phyloP scores from a whole-genome alignment of 2,329 filamentous ascomycete species.

The Phymatotrichopsis omnivora region DNA sequence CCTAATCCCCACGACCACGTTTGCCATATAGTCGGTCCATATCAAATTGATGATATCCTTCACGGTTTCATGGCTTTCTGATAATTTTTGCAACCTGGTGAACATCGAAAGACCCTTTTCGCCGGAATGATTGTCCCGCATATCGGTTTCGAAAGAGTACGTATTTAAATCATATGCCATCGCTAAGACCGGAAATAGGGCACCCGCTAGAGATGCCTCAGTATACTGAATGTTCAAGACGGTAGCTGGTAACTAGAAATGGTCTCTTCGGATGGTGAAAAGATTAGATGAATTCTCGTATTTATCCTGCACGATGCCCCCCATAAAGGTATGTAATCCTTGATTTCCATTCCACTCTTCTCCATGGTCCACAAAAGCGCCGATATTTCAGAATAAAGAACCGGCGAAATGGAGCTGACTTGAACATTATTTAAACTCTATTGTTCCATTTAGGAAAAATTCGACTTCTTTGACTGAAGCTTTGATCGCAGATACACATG shows the following conservation, averaged over 20 bases:
- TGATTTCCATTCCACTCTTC: constrained; percentile 31
- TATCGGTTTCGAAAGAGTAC: not conserved
- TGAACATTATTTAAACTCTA: constrained; percentile 34
- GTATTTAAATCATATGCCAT: not conserved
- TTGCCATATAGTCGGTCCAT: constrained; percentile 40
- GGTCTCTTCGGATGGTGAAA: constrained; percentile 24
- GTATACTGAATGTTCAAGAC: not conserved
- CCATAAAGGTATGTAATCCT: constrained; percentile 36
- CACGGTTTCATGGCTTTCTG: constrained; percentile 29
- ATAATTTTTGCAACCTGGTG: constrained; percentile 37
- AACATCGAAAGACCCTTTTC: constrained; percentile 37
- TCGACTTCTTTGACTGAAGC: constrained; percentile 41
- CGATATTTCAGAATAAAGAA: constrained; percentile 31
- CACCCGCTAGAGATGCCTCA: not conserved
- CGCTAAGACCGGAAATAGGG: not conserved
- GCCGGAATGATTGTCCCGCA: constrained; percentile 34
- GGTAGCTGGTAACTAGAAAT: not conserved
- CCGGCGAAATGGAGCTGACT: constrained; percentile 35
- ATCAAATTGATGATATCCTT: constrained; percentile 38
- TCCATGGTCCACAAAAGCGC: constrained; percentile 37
- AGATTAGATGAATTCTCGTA: constrained; percentile 29
- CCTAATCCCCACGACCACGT: constrained; percentile 38
- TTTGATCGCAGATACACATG: constrained; percentile 38
- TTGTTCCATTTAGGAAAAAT: constrained; percentile 39
- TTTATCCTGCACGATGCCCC: constrained; percentile 35